Evolutionary conservation across 2,329 filamentous ascomycete genomes (phyloP), one percentile per base, ranked within the genome.

Genomic region (Dichotomopilus funicola): DNA sequence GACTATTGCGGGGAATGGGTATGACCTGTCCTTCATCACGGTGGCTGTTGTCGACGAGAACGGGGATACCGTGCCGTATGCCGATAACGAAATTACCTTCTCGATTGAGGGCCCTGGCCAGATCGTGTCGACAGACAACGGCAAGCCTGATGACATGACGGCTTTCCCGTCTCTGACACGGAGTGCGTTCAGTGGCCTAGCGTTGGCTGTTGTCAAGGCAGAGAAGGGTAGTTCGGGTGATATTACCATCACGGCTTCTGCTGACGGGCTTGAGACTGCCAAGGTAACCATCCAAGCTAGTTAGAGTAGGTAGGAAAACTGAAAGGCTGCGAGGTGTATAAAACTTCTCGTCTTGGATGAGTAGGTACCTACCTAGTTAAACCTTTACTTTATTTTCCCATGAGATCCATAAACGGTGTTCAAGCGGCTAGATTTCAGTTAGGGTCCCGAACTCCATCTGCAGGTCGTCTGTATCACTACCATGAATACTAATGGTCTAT

Each of bases 21-120:
- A 69, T 12, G 78, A 80, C 56, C 62, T 81, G 10, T 67, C 73
- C 0, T 81, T 75, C 52, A 58, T 81, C 27, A 74, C 69, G 0
- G 72, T 75, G 2, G 68, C 69, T 0, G 73, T 81, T 0, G 64
- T 74, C 3, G 78, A 81, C 54, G 63, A 44, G 8, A 61, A 70
- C 0, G 78, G 77, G 1, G 66, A 72, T 43, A 55, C 71, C 0
- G 77, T 80, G 1, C 75, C 75, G 0, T 57, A 61, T 3, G 78
- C 78, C 1, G 65, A 65, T 19, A 68, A 75, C 58, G 59, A 59
- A 11, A 69, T 81, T 42, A 71, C 67, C 0, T 80, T 80, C 58
- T 69, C 71, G 0, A 58, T 78, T 5, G 62, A 64, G 0, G 76
- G 74, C 0, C 69, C 71, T 0, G 79, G 72, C 0, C 66, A 73